Base-by-base conservation (phyloP, 2,329 filamentous ascomycete species). In the Aspergillus calidoustus region DNA sequence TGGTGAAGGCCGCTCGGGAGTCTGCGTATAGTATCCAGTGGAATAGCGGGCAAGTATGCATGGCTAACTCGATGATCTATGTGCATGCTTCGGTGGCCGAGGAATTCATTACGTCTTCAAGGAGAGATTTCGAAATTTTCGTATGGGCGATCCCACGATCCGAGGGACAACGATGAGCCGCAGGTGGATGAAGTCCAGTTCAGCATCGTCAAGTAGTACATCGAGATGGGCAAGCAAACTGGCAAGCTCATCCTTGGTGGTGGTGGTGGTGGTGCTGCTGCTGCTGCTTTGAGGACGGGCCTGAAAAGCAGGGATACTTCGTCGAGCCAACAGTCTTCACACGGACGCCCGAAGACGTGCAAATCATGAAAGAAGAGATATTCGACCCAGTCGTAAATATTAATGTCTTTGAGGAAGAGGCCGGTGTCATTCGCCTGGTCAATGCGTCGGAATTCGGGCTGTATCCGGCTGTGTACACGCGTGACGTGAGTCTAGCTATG, bases 51-150 rank as follows among this genome's bases (percentile, higher is more conserved):
- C 87, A 89, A 68, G 80, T 83, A 1, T 89, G 87, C 74, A 82
- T 86, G 72, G 85, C 86, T 0, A 87, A 84, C 64, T 84, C 83
- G 9, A 79, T 92, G 71, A 85, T 96, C 76, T 94, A 92, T 79
- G 91, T 96, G 50, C 91, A 96, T 75, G 91, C 94, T 71, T 83
- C 83, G 62, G 89, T 96, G 77, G 93, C 93, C 78, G 91, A 95
- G 80, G 88, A 91, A 81, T 96, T 96, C 79, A 78, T 93, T 57
- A 81, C 84, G 68, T 86, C 25, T 95, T 95, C 86, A 93, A 91
- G 85, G 84, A 86, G 79, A 86, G 90, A 43, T 89, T 91, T 49
- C 72, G 81, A 68, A 77, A 85, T 79, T 93, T 93, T 82, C 83
- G 86, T 68, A 87, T 94, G 67, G 92, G 91, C 68, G 90, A 96